phyloP scores from a whole-genome alignment of 257 asterid species.

The Solanum rostratum region DNA sequence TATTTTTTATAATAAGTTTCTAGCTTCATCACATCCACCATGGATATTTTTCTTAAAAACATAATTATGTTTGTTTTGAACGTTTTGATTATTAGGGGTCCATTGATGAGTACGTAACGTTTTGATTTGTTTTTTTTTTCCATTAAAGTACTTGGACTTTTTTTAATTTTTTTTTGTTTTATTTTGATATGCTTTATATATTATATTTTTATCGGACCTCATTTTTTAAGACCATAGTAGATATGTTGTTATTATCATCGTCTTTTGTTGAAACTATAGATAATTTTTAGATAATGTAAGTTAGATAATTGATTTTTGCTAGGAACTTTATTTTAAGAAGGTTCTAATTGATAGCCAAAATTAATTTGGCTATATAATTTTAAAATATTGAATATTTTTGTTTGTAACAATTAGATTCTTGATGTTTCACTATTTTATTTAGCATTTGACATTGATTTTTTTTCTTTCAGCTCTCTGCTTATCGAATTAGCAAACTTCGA shows the following conservation, averaged over 20 bases:
- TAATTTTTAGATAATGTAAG: not conserved
- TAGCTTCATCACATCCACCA: too few species aligned
- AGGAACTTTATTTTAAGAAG: not conserved
- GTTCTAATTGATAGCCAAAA: not conserved
- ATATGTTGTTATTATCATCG: too few species aligned
- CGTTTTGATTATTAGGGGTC: not conserved
- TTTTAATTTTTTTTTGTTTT: too few species aligned
- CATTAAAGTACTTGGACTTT: too few species aligned
- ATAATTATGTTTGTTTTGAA: not conserved
- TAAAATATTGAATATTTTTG: too few species aligned
- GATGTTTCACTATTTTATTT: not conserved
- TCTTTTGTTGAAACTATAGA: not conserved
- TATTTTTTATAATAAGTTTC: too few species aligned
- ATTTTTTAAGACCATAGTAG: too few species aligned
- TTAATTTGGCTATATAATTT: too few species aligned
- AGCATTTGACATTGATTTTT: not conserved
- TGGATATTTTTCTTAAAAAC: not conserved
- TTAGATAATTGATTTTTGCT: not conserved
- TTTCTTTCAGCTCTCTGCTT: not conserved
- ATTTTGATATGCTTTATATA: too few species aligned
- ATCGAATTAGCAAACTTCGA: not conserved
- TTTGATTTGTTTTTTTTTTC: too few species aligned
- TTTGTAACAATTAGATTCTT: not conserved
- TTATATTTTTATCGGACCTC: too few species aligned
- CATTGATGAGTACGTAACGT: too few species aligned